Evolutionary conservation across 352 stramenopile species (phyloP).

Genomic region (Phytophthora podocarpi): DNA sequence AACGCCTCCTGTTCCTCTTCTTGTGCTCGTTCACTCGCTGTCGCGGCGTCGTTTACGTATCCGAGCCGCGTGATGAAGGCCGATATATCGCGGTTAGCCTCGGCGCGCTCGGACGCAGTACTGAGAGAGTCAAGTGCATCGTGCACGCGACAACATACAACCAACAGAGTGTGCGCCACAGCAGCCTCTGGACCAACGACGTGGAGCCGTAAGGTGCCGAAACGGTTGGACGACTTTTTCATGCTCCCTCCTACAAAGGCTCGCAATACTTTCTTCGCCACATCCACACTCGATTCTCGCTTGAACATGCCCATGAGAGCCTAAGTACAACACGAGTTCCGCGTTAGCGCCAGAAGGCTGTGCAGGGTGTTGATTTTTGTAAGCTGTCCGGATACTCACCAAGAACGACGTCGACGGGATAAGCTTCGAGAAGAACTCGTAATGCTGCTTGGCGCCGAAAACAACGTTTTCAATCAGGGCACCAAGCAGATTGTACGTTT

Average conservation of each 20-base stretch:
- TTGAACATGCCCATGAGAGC: slow-evolving; percentile 89
- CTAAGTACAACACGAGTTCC: slow-evolving; percentile 13
- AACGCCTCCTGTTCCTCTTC: slow-evolving; percentile 84
- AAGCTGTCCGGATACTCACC: slow-evolving; percentile 23
- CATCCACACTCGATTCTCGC: slow-evolving; percentile 73
- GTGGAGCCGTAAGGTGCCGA: slow-evolving; percentile 53
- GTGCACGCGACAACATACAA: slow-evolving; percentile 83
- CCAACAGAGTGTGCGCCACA: slow-evolving; percentile 87
- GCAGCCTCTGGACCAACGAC: slow-evolving; percentile 75
- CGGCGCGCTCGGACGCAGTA: slow-evolving; percentile 53
- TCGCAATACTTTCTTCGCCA: slow-evolving; percentile 85
- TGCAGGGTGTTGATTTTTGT: background rate
- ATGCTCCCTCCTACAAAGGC: slow-evolving; percentile 62
- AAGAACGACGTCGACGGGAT: slow-evolving; percentile 81
- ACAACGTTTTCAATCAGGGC: slow-evolving; percentile 83
- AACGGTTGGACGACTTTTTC: slow-evolving; percentile 26
- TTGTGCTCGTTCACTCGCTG: slow-evolving; percentile 24
- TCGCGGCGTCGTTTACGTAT: slow-evolving; percentile 19
- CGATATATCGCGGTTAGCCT: slow-evolving; percentile 72
- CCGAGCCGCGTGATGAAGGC: slow-evolving; percentile 83
- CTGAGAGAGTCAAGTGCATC: slow-evolving; percentile 85
- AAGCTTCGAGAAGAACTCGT: slow-evolving; percentile 73
- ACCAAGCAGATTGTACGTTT: slow-evolving; percentile 73
- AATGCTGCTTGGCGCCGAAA: slow-evolving; percentile 66
- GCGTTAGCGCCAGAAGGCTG: background rate